Conservation (phyloP, 2,329 filamentous ascomycete species). For the Phaeosphaeria sp. region DNA sequence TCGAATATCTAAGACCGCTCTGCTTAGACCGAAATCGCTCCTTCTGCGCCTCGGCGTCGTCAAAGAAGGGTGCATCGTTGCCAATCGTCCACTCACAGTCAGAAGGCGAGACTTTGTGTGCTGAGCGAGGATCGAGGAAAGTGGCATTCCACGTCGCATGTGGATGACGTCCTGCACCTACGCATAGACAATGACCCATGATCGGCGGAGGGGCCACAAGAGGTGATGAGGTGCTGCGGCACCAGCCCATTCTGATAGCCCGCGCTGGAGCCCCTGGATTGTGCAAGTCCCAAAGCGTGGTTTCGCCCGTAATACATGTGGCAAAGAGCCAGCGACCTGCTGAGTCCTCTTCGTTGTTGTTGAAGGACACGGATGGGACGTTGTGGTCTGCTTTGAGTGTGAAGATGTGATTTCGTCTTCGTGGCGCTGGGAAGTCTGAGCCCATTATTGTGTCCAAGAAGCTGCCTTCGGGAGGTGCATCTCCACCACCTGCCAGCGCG, state of each 20-base stretch:
- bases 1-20: neutral
- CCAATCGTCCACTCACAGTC: neutral
- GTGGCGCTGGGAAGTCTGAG: slow-evolving; percentile 31
- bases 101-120: slow-evolving; percentile 17
- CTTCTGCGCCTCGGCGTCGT: slow-evolving; percentile 14
- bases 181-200: slow-evolving; percentile 19
- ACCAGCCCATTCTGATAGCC: slow-evolving; percentile 34
- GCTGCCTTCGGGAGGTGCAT: neutral
- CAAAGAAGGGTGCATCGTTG: slow-evolving; percentile 11
- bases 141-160: slow-evolving; percentile 41
- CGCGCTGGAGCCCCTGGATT: slow-evolving; percentile 18
- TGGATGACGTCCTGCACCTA: slow-evolving; percentile 11
- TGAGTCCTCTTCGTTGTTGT: slow-evolving; percentile 64
- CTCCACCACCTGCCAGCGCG: slow-evolving; percentile 51
- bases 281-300: slow-evolving; percentile 57
- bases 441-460: neutral
- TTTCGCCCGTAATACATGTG: slow-evolving; percentile 61
- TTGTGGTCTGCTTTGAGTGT: slow-evolving; percentile 49
- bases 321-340: slow-evolving; percentile 64
- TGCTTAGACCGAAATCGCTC: slow-evolving; percentile 9
- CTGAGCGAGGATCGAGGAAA: slow-evolving; percentile 35
- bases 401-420: slow-evolving; percentile 35
- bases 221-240: slow-evolving; percentile 18
- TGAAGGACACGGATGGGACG: slow-evolving; percentile 65
- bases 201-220: slow-evolving; percentile 9